Evolutionary conservation across 148 eudicot genomes (phyloP).

Genomic region (Silene latifolia): DNA sequence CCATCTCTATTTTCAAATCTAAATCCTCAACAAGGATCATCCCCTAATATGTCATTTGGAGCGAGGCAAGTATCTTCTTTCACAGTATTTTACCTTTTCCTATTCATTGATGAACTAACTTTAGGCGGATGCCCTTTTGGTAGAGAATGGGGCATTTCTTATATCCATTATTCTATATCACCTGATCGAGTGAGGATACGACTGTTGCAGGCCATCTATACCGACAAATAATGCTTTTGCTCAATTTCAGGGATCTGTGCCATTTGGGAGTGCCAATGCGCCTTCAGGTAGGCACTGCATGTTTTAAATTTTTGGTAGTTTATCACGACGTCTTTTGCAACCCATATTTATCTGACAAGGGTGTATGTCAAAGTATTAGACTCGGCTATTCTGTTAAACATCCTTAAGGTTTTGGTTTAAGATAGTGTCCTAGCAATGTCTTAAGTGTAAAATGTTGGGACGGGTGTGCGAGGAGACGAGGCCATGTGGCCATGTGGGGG

Average conservation of each 20-base stretch:
- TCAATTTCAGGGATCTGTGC: conserved; percentile 44
- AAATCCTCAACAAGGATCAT: conserved; percentile 48
- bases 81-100: conserved; percentile 3
- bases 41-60: conserved; percentile 43
- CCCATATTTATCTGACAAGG: not conserved
- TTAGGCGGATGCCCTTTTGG: not conserved
- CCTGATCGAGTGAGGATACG: conserved; percentile 22
- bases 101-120: not conserved
- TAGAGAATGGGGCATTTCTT: not conserved
- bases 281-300: conserved; percentile 47
- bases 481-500: not conserved
- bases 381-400: too few species aligned
- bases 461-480: not conserved
- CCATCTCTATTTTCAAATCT: conserved; percentile 54
- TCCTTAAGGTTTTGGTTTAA: not conserved
- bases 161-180: conserved; percentile 2
- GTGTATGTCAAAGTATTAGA: not conserved
- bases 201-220: conserved; percentile 46
- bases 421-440: not conserved
- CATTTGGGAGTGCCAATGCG: conserved; percentile 29
- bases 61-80: conserved; percentile 37
- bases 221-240: conserved; percentile 53
- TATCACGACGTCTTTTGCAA: not conserved
- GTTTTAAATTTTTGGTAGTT: not conserved
- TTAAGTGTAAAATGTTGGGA: not conserved